Percentiles rank a stretch among this genome's conserved stretches.
Conservation (phyloP, 2,329 filamentous ascomycete species). For the Aspergillus aculeatus region DNA sequence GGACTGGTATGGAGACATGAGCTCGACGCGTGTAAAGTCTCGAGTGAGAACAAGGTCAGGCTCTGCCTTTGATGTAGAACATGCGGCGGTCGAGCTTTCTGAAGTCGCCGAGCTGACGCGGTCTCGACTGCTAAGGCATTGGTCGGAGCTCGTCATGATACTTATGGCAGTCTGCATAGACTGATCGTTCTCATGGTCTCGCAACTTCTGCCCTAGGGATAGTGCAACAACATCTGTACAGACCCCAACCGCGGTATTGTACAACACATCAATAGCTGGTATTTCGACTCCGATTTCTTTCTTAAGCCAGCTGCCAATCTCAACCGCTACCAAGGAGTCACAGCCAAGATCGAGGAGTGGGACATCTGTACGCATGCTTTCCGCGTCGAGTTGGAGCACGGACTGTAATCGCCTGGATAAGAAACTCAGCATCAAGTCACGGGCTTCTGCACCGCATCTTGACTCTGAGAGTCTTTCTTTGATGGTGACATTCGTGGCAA, state of each 20-base stretch:
- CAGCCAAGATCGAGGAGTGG: background rate
- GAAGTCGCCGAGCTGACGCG: background rate
- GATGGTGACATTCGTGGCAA: no score
- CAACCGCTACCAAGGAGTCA: background rate
- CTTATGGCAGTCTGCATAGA: no score
- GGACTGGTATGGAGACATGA: conserved; percentile 3
- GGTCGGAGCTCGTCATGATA: no score
- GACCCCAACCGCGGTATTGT: background rate
- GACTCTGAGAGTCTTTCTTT: no score
- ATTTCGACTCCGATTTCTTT: background rate
- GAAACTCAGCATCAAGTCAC: no score
- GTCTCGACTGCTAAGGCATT: no score
- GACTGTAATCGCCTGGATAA: no score
- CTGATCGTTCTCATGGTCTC: no score
- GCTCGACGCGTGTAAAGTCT: background rate
- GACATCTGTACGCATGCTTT: background rate
- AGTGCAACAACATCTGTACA: no score
- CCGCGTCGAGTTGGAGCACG: background rate
- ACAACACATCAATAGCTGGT: background rate
- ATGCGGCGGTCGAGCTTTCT: background rate
- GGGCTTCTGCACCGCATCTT: no score
- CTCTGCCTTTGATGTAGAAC: background rate
- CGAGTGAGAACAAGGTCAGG: background rate
- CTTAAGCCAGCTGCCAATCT: background rate
- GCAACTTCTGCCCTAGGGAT: no score